These are phyloP conservation scores for Jamesozyma spencerorum DNA, from an alignment of 805 yeast genomes.

Conservation along the genomic window DNA sequence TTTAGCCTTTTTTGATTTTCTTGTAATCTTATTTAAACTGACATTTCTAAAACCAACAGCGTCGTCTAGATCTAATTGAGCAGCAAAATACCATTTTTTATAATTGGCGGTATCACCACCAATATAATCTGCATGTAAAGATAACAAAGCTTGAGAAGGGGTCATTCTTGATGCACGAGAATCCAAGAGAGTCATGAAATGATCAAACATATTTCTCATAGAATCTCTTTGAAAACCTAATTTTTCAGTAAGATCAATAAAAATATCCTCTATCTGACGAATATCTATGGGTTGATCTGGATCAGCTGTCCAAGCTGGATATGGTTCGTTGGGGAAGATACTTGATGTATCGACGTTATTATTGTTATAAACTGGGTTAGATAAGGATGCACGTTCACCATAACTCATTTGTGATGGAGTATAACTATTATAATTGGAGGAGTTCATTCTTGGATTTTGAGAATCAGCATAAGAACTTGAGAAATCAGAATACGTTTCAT, in stretches of 20 bases:
- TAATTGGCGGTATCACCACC: conserved; percentile 85
- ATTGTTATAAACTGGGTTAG: conserved; percentile 1
- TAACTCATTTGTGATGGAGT: conserved; percentile 81
- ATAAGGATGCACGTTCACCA: conserved; percentile 58
- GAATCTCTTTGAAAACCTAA: conserved; percentile 89
- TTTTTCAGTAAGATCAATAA: conserved; percentile 71
- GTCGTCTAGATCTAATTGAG: conserved; percentile 68
- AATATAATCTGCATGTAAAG: conserved; percentile 77
- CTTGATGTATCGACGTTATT: not conserved
- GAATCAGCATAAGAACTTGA: conserved; percentile 43
- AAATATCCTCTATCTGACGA: conserved; percentile 78
- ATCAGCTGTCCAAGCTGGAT: conserved; percentile 98
- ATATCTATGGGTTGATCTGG: conserved; percentile 75
- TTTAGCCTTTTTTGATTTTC: conserved; percentile 74
- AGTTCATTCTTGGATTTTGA: conserved; percentile 17
- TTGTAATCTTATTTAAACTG: conserved; percentile 61
- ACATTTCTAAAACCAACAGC: conserved; percentile 48
- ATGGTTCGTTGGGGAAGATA: conserved; percentile 76
- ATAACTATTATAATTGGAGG: conserved; percentile 44
- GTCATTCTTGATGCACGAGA: conserved; percentile 83
- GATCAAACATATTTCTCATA: conserved; percentile 84
- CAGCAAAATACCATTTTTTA: conserved; percentile 86
- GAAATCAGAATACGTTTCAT: conserved; percentile 55
- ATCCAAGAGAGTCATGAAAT: conserved; percentile 74
- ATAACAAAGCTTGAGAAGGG: conserved; percentile 72